Evolutionary conservation across 306 rosid genomes (phyloP).

Genomic region (Gastrolobium bilobum): DNA sequence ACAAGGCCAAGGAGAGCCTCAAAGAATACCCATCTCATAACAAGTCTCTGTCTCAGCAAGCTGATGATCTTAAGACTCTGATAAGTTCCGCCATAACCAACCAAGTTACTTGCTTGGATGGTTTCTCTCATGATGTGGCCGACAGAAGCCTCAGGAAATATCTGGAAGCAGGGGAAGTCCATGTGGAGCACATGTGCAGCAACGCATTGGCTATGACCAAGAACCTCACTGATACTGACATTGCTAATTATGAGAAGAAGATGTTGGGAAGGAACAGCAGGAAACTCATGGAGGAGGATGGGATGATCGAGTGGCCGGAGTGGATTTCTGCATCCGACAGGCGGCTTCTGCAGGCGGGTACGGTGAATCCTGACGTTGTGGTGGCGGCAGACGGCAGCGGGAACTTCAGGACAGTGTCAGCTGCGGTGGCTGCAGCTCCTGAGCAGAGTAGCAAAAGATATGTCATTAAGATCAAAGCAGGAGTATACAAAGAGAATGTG

Average conservation of each 20-base stretch:
- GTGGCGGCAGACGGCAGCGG: conserved; percentile 88
- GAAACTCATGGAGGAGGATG: conserved; percentile 38
- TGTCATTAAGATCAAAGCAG: conserved; percentile 73
- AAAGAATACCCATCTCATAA: conserved; percentile 56
- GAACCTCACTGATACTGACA: conserved; percentile 74
- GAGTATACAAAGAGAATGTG: conserved; percentile 77
- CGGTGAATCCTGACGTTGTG: conserved; percentile 58
- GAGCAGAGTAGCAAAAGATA: conserved; percentile 57
- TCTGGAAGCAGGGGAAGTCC: conserved; percentile 51
- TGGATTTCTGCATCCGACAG: conserved; percentile 74
- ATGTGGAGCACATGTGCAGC: conserved; percentile 69
- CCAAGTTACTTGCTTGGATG: conserved; percentile 80
- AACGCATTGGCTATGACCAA: conserved; percentile 76
- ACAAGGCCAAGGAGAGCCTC: conserved; percentile 54
- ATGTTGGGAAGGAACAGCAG: not conserved
- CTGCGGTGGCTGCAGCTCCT: conserved; percentile 80
- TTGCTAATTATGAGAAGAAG: conserved; percentile 47
- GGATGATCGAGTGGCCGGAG: conserved; percentile 62
- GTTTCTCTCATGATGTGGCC: conserved; percentile 68
- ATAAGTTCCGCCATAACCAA: conserved; percentile 80
- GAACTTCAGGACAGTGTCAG: conserved; percentile 65
- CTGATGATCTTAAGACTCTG: conserved; percentile 72
- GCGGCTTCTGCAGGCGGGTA: conserved; percentile 61
- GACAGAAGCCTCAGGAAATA: conserved; percentile 52
- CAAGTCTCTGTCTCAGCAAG: conserved; percentile 55